Evolutionary conservation across 192 early-diverging fungal species (phyloP).

Genomic region (Gonapodya sp.): DNA sequence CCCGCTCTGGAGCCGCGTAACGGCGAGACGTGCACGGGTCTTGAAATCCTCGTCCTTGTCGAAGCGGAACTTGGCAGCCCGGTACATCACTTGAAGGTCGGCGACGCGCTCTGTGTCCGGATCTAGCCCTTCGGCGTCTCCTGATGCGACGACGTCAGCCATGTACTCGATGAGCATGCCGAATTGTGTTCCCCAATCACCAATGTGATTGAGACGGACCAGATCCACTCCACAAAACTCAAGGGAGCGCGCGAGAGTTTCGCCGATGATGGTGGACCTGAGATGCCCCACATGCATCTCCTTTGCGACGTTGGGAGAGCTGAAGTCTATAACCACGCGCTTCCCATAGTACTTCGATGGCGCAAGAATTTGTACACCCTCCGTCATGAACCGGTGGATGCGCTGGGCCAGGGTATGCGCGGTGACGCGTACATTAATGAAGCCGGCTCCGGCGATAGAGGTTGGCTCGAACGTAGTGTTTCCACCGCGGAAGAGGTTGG

Average conservation of each 20-base stretch:
- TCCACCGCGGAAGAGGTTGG: not conserved
- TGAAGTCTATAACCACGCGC: conserved; percentile 82
- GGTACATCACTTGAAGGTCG: conserved; percentile 38
- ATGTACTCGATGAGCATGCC: conserved; percentile 47
- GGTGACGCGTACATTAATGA: conserved; percentile 1
- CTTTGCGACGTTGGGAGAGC: conserved; percentile 97
- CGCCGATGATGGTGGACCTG: conserved; percentile 95
- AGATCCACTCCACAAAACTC: conserved; percentile 81
- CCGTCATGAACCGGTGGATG: not conserved
- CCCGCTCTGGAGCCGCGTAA: conserved; percentile 17
- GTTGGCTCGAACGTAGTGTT: not conserved
- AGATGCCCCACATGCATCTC: conserved; percentile 97
- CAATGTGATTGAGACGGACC: conserved; percentile 90
- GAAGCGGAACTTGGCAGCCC: conserved; percentile 5
- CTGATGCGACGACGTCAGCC: conserved; percentile 66
- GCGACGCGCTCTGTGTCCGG: conserved; percentile 62
- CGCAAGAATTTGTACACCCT: not conserved
- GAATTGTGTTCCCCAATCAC: conserved; percentile 99
- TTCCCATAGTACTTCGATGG: conserved; percentile 34
- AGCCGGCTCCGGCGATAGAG: not conserved
- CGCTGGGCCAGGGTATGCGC: not conserved
- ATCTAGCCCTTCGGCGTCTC: conserved; percentile 65
- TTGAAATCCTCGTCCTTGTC: conserved; percentile 10
- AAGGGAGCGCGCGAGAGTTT: conserved; percentile 75
- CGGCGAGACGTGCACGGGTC: not conserved